Evolutionary conservation across 352 stramenopile genomes (phyloP).

Genomic region (Phytopythium cucurbitacearum): DNA sequence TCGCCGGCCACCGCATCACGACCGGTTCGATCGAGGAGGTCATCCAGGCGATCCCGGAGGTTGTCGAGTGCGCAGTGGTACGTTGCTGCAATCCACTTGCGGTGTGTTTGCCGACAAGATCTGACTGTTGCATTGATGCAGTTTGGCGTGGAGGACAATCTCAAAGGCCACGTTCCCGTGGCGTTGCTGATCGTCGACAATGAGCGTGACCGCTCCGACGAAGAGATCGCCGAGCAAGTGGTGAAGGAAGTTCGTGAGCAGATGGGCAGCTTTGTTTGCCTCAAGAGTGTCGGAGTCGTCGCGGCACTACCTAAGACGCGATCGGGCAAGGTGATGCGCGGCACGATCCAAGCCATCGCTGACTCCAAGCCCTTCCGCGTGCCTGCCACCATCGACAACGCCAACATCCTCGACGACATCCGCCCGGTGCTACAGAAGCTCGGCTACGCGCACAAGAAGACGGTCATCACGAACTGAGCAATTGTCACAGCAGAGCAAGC

Average conservation of each 20-base stretch:
- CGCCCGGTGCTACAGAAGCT: conserved; percentile 24
- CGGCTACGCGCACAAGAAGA: conserved; percentile 40
- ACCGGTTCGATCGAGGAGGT: conserved; percentile 89
- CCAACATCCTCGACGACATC: conserved; percentile 33
- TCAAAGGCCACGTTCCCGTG: conserved; percentile 44
- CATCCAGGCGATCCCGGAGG: conserved; percentile 72
- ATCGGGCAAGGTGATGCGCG: conserved; percentile 49
- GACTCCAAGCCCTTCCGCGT: conserved; percentile 34
- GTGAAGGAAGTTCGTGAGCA: conserved; percentile 33
- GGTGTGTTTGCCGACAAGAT: background rate
- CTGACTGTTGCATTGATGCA: background rate
- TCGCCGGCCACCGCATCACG: conserved; percentile 82
- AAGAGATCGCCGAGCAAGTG: conserved; percentile 36
- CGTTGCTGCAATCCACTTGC: conserved; percentile 2
- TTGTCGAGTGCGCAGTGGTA: conserved; percentile 87
- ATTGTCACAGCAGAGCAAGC: background rate
- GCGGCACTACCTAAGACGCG: conserved; percentile 44
- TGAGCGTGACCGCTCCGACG: conserved; percentile 22
- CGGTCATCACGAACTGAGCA: conserved; percentile 22
- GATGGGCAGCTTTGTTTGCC: conserved; percentile 51
- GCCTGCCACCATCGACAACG: conserved; percentile 52
- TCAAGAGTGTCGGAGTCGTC: conserved; percentile 40
- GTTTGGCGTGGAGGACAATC: conserved; percentile 36
- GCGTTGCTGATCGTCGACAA: conserved; percentile 45
- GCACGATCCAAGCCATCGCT: conserved; percentile 49